Base-by-base conservation (phyloP, 2,329 filamentous ascomycete genomes). In the Penicillium fuscoglaucum region DNA sequence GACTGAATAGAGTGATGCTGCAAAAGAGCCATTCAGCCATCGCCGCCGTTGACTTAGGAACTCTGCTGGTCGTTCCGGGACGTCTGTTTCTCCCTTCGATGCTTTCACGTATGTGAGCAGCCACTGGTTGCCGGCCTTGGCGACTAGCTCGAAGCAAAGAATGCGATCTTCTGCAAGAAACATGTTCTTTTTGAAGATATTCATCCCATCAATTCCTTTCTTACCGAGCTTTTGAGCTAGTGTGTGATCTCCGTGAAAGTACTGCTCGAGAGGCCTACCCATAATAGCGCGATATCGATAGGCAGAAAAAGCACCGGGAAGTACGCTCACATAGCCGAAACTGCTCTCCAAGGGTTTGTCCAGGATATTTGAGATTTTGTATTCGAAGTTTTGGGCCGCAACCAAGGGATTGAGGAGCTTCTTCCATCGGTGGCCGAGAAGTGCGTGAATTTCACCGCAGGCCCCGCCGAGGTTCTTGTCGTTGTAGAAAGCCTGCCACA, bases 121-220 rank as follows among this genome's bases (percentile, higher is more conserved):
- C 93, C 93, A 98, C 78, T 97, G 97, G 69, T 92, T 93, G 62
- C 93, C 93, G 51, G 93, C 93, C 81, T 97, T 98, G 72, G 93
- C 93, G 64, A 97, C 93, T 72, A 98, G 82, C 77, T 97, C 93
- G 83, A 97, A 97, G 82, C 93, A 97, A 57, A 97, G 85, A 81
- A 97, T 97, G 85, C 93, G 91, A 87, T 97, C 93, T 80, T 97
- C 93, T 76, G 93, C 93, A 85, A 97, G 92, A 83, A 97, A 97
- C 93, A 97, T 97, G 84, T 97, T 97, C 87, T 97, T 97, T 83
- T 97, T 97, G 89, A 97, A 97, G 76, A 97, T 97, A 80, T 96
- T 97, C 93, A 97, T 97, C 70, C 93, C 93, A 74, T 97, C 93
- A 68, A 97, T 97, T 84, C 93, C 93, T 84, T 97, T 97, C 80